phyloP scores from a whole-genome alignment of 495 filamentous ascomycete genomes.

The Paragyromitra xinjiangensis region DNA sequence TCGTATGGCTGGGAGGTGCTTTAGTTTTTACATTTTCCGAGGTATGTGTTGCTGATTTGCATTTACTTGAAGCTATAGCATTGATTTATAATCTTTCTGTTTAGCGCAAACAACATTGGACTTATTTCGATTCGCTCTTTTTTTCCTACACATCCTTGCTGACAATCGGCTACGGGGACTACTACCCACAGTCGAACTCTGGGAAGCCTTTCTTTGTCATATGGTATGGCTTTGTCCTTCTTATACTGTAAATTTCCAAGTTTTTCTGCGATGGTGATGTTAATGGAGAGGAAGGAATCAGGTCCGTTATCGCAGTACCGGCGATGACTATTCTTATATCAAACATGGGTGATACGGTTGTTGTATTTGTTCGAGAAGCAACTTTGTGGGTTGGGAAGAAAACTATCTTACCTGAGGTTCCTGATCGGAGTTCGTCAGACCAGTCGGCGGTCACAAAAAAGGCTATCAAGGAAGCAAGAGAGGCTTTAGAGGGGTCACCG shows the following conservation, averaged over 20 bases:
- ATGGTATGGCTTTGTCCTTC: conserved; percentile 63
- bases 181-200: conserved; percentile 72
- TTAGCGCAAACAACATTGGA: conserved; percentile 67
- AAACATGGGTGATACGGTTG: conserved; percentile 81
- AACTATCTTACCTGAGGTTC: conserved; percentile 74
- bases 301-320: conserved; percentile 78
- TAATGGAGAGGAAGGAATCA: not conserved
- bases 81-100: not conserved
- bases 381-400: conserved; percentile 75
- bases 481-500: conserved; percentile 4
- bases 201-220: conserved; percentile 87
- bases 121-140: conserved; percentile 82
- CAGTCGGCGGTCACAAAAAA: conserved; percentile 55
- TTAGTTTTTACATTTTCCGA: conserved; percentile 72
- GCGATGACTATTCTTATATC: conserved; percentile 84
- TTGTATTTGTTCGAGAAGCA: conserved; percentile 72
- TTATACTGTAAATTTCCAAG: not conserved
- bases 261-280: not conserved
- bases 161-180: conserved; percentile 88
- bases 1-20: conserved; percentile 82
- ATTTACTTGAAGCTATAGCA: not conserved
- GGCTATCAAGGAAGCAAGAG: conserved; percentile 30
- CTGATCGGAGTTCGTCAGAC: conserved; percentile 41
- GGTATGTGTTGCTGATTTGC: conserved; percentile 41
- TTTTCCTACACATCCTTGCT: conserved; percentile 80